Base-by-base conservation (phyloP, 257 asterid genomes). In the Mentha longifolia region DNA sequence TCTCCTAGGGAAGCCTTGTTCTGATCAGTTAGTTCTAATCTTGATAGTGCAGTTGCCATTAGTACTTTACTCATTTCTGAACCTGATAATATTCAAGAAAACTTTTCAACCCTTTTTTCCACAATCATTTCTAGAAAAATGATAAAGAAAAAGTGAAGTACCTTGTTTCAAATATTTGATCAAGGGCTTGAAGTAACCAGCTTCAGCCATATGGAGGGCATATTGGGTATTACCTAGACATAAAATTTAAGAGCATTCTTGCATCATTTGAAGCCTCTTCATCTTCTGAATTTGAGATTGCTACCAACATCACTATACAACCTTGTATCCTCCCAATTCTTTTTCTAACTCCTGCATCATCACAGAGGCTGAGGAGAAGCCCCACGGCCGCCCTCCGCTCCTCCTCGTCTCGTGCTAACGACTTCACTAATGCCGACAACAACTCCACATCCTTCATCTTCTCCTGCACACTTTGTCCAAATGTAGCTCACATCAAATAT, bases 121-220 rank as follows among this genome's bases (percentile, higher is more conserved):
- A 22, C 25, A 22, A 22, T 22, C 25, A 22, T 22, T 22, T 22
- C 1, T 22, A 22, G 25, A 22, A 22, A 22, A 22, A 22, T 22
- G 25, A 22, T 22, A 22, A 28, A 28, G 31, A 28, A 28, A 28
- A 28, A 28, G 31, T 28, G 31, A 28, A 12, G n/a, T 73, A 90
- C 98, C 98, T 82, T 89, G 81, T 68, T 80, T 85, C 30, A 91
- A 84, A 82, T 85, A 84, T 57, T 78, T 86, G 61, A 91, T 80
- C 15, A 91, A 78, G 58, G 98, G 98, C 82, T 78, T 87, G 85
- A 91, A 94, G 69, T 87, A 94, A 57, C 96, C 96, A 31, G 98
- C 98, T 76, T 91, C 98, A 11, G 98, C 97, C 94, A 94, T 94
- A 77, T 94, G 88, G 68, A 91, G 92, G 74, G 87, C 96, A 81